phyloP scores from a whole-genome alignment of 345 rosid genomes.

The Cochlearia excelsa region DNA sequence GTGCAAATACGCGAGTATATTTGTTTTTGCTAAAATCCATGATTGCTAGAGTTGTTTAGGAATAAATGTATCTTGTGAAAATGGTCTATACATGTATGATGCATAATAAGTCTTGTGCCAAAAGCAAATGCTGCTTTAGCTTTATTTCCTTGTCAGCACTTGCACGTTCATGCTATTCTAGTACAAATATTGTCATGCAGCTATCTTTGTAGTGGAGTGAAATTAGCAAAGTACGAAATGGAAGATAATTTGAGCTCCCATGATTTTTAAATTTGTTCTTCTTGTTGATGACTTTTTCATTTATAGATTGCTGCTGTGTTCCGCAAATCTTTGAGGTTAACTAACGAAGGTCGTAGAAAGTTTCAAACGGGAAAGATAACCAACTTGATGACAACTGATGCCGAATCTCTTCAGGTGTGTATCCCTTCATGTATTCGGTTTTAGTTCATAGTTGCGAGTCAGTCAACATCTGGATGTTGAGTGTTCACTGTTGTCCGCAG shows the following conservation, averaged over 20 bases:
- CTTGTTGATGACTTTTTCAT: slow-evolving; percentile 5
- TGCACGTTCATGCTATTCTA: slow-evolving; percentile 9
- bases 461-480: slow-evolving; percentile 5
- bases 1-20: not conserved
- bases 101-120: slow-evolving; percentile 15
- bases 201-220: slow-evolving; percentile 4
- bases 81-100: not conserved
- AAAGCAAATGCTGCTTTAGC: slow-evolving; percentile 2
- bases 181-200: slow-evolving; percentile 10
- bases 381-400: slow-evolving; percentile 98
- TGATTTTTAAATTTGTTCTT: slow-evolving; percentile 1
- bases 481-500: not conserved
- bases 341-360: slow-evolving; percentile 82
- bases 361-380: slow-evolving; percentile 94
- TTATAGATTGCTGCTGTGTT: slow-evolving; percentile 91
- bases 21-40: not conserved
- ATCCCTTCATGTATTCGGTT: not conserved
- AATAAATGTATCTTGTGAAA: slow-evolving; percentile 7
- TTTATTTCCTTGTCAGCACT: slow-evolving; percentile 1
- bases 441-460: slow-evolving; percentile 1
- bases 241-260: slow-evolving; percentile 5
- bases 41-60: slow-evolving; percentile 14
- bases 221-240: slow-evolving; percentile 5
- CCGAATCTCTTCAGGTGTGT: slow-evolving; percentile 91
- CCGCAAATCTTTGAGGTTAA: slow-evolving; percentile 87